Evolutionary conservation across 2,329 filamentous ascomycete species (phyloP).

Genomic region (Domatiomyces catenatus): DNA sequence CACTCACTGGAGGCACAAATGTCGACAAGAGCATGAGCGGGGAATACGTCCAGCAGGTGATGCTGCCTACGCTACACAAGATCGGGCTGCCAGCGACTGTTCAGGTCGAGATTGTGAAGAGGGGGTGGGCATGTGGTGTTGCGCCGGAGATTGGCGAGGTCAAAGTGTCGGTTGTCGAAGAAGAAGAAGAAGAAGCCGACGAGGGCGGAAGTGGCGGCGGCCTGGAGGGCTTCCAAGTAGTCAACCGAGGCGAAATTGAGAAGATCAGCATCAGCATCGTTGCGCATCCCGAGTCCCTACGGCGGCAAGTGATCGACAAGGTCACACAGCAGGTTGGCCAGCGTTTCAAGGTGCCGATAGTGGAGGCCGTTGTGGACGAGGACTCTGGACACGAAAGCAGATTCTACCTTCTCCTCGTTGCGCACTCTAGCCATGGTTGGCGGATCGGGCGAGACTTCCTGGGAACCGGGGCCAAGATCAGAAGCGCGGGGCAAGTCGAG

Average conservation of each 20-base stretch:
- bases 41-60: constrained; percentile 42
- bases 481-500: not conserved
- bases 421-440: constrained; percentile 33
- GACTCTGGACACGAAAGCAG: constrained; percentile 30
- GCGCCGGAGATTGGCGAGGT: constrained; percentile 32
- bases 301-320: not conserved
- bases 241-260: constrained; percentile 20
- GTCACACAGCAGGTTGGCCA: not conserved
- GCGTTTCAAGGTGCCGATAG: constrained; percentile 1
- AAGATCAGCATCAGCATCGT: constrained; percentile 26
- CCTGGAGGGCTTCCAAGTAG: constrained; percentile 23
- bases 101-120: constrained; percentile 26
- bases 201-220: not conserved
- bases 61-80: constrained; percentile 36
- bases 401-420: constrained; percentile 41
- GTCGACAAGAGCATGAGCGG: constrained; percentile 31
- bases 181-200: not conserved
- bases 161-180: constrained; percentile 30
- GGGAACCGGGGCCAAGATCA: constrained; percentile 17
- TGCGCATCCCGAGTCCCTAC: constrained; percentile 11
- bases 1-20: constrained; percentile 44
- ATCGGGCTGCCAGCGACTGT: constrained; percentile 36
- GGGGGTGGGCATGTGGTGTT: constrained; percentile 40
- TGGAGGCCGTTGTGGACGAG: not conserved
- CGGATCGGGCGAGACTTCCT: constrained; percentile 38